These are phyloP conservation scores for Draba incana DNA, from an alignment of 345 rosid species.

Conservation along the genomic window DNA sequence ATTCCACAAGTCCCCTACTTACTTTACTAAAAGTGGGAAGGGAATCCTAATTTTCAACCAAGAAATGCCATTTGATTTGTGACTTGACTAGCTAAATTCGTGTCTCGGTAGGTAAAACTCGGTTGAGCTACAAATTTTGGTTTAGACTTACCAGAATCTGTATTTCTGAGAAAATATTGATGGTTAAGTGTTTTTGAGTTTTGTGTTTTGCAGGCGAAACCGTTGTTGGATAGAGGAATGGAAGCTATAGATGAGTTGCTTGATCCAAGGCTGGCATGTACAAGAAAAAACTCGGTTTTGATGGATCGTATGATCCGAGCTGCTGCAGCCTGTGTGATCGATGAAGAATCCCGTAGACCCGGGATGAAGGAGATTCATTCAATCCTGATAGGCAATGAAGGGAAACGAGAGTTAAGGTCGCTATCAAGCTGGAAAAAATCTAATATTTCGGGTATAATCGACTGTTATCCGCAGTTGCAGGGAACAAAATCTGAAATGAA, in stretches of 20 bases:
- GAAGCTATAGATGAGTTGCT: slow-evolving; percentile 66
- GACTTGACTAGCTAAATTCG: background rate
- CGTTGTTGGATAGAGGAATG: slow-evolving; percentile 66
- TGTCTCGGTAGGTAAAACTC: slow-evolving; percentile 20
- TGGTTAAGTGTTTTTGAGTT: slow-evolving; percentile 7
- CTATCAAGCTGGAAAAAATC: slow-evolving; percentile 48
- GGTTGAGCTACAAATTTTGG: slow-evolving; percentile 22
- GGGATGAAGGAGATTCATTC: slow-evolving; percentile 56
- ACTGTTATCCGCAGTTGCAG: slow-evolving; percentile 65
- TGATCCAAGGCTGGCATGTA: slow-evolving; percentile 58
- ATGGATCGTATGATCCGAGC: slow-evolving; percentile 71
- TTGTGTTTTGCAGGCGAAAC: slow-evolving; percentile 64
- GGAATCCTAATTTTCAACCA: slow-evolving; percentile 17
- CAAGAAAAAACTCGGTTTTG: slow-evolving; percentile 45
- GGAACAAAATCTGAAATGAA: slow-evolving; percentile 77
- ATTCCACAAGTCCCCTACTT: slow-evolving; percentile 13
- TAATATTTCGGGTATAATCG: slow-evolving; percentile 62
- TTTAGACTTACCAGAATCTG: slow-evolving; percentile 17
- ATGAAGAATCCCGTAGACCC: slow-evolving; percentile 77
- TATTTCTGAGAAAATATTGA: background rate
- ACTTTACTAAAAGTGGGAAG: slow-evolving; percentile 7
- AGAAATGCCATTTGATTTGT: slow-evolving; percentile 3
- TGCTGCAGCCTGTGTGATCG: slow-evolving; percentile 69
- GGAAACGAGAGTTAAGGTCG: slow-evolving; percentile 36
- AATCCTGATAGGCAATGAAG: slow-evolving; percentile 63